These are phyloP conservation scores for Ogataea allantospora DNA, from an alignment of 805 yeast genomes.

Conservation along the genomic window DNA sequence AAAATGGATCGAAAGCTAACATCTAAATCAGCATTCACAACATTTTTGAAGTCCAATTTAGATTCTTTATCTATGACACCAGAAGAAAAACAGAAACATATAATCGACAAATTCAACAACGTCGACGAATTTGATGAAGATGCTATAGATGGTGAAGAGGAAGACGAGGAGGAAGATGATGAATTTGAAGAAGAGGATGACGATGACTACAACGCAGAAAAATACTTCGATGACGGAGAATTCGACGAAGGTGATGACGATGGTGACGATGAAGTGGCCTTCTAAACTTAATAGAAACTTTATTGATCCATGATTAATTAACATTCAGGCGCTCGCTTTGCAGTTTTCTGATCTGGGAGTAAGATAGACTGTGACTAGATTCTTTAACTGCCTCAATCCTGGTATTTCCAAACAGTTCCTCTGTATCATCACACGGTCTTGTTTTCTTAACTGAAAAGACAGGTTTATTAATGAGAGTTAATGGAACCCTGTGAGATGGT, in stretches of 20 bases:
- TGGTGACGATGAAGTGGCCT: constrained; percentile 72
- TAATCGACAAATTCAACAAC: constrained; percentile 34
- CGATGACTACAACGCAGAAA: constrained; percentile 77
- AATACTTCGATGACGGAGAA: constrained; percentile 72
- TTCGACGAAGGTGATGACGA: constrained; percentile 57
- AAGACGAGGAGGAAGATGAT: constrained; percentile 62
- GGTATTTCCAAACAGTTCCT: neutral
- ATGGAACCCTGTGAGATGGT: constrained; percentile 6
- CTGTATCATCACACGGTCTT: neutral
- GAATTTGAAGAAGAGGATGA: constrained; percentile 73
- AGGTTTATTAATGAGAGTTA: neutral
- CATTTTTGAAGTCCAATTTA: constrained; percentile 30
- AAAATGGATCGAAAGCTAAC: constrained; percentile 49
- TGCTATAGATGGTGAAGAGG: constrained; percentile 43
- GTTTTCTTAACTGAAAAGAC: neutral
- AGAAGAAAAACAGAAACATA: constrained; percentile 31
- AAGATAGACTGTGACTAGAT: constrained; percentile 1
- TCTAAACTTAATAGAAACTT: constrained; percentile 31
- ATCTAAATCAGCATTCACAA: constrained; percentile 42
- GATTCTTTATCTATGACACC: constrained; percentile 14
- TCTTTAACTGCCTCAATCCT: neutral
- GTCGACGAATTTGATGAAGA: constrained; percentile 43
- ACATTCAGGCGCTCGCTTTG: neutral
- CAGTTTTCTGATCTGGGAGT: constrained; percentile 8
- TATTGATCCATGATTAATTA: neutral